Evolutionary conservation across 228 moss, liverwort and hornwort genomes (phyloP).

Genomic region (Sphagnum magellanicum): DNA sequence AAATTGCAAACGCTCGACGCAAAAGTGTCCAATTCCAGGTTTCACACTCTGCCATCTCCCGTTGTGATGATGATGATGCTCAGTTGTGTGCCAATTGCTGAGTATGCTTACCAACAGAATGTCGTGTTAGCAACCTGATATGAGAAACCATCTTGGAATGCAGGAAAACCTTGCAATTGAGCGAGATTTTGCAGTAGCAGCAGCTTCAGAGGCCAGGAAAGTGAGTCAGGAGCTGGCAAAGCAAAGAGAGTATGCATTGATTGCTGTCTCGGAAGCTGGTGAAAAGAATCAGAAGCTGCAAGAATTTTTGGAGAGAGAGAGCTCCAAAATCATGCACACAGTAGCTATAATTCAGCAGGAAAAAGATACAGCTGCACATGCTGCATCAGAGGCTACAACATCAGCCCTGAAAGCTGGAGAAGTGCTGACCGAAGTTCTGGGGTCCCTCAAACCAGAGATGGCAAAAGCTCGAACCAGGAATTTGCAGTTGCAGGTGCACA

Average conservation of each 20-base stretch:
- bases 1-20: constrained; percentile 50
- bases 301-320: constrained; percentile 64
- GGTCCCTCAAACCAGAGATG: constrained; percentile 60
- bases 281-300: constrained; percentile 64
- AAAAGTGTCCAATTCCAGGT: constrained; percentile 48
- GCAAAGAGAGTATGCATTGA: constrained; percentile 31
- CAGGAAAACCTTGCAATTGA: constrained; percentile 64
- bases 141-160: constrained; percentile 13
- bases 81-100: too few relatives aligned
- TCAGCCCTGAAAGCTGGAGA: constrained; percentile 75
- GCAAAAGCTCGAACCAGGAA: constrained; percentile 50
- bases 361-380: constrained; percentile 68
- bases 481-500: constrained; percentile 37
- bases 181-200: constrained; percentile 37
- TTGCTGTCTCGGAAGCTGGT: constrained; percentile 55
- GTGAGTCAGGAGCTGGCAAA: constrained; percentile 32
- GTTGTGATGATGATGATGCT: too few relatives aligned
- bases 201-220: constrained; percentile 23
- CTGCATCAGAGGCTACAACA: constrained; percentile 76
- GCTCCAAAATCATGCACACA: constrained; percentile 43
- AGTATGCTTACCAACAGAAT: too few relatives aligned
- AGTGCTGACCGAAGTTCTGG: constrained; percentile 59
- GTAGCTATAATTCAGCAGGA: constrained; percentile 62
- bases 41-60: too few relatives aligned
- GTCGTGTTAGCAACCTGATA: neutral